Evolutionary conservation across 345 rosid genomes (phyloP).

Genomic region (Eucalyptus curtisii): DNA sequence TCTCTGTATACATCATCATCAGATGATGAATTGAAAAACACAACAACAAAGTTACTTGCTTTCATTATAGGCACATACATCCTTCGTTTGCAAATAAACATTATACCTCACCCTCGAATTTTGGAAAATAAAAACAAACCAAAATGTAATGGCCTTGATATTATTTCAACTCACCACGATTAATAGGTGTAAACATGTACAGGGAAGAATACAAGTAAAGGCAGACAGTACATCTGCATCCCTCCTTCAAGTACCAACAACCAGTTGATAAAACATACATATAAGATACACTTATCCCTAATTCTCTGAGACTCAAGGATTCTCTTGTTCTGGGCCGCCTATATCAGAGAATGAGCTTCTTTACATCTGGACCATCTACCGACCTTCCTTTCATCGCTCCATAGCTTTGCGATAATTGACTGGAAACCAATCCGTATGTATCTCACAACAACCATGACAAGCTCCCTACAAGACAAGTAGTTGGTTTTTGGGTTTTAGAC

Average conservation of each 20-base stretch:
- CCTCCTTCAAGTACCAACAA: background rate
- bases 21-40: background rate
- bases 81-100: background rate
- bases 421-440: slow-evolving; percentile 49
- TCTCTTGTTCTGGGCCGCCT: slow-evolving; percentile 40
- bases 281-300: background rate
- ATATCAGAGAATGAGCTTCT: slow-evolving; percentile 46
- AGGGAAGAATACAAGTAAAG: background rate
- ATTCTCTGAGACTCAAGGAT: background rate
- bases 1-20: background rate
- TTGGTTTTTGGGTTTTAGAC: background rate
- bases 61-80: background rate
- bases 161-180: background rate
- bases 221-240: background rate
- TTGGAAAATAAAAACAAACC: background rate
- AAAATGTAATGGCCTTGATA: background rate
- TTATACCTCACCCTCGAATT: background rate
- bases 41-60: background rate
- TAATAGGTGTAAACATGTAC: background rate
- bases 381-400: slow-evolving; percentile 33
- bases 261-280: background rate
- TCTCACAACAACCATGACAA: slow-evolving; percentile 23
- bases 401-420: slow-evolving; percentile 38
- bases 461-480: slow-evolving; percentile 33
- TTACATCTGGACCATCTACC: slow-evolving; percentile 51